Evolutionary conservation across 306 rosid genomes (phyloP), one percentile per base, ranked within the genome.

Genomic region (Pyrus bretschneideri): DNA sequence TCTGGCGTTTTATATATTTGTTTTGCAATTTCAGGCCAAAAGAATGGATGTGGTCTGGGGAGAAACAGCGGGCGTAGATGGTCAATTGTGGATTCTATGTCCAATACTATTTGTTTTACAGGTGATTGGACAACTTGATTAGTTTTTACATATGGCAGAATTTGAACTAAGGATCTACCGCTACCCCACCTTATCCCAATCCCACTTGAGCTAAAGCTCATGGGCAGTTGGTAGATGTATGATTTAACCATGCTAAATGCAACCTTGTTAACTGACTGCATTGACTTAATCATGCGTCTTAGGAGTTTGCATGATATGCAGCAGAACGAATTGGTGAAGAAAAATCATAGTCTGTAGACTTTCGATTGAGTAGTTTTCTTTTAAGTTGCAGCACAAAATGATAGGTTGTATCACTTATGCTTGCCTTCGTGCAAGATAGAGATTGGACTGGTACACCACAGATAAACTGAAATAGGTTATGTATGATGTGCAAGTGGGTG

Each of bases 41-140:
- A 88, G 99, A 79, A 96, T 96, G 99, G 99, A 96, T 82, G 97
- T 96, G 65, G 99, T 96, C 11, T 96, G 99, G 99, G 99, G 99
- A 61, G 99, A 96, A 89, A 89, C 97, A 3, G 91, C 99, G 51
- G 98, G 98, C 31, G 99, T 92, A 66, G 91, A 88, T 79, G 99
- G 99, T 80, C 99, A 96, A 82, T 72, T 96, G 69, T 96, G 93
- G 99, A 76, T 96, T 81, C 85, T 96, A 84, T 96, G 97, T 85
- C 99, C 99, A 69, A 59, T 96, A 76, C 93, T 96, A 64, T 96
- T 96, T 85, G 78, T 87, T 49, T 80, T 96, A 87, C 99, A 96
- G 99, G 99, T 96, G 80, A 80, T 67, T 66, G 79, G 46, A 79
- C 72, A 78, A 58, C 72, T 38, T 64, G 72, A 63, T 72, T 30